Conservation (phyloP, 176 grass and related monocot genomes). For the Carex littledalei region DNA sequence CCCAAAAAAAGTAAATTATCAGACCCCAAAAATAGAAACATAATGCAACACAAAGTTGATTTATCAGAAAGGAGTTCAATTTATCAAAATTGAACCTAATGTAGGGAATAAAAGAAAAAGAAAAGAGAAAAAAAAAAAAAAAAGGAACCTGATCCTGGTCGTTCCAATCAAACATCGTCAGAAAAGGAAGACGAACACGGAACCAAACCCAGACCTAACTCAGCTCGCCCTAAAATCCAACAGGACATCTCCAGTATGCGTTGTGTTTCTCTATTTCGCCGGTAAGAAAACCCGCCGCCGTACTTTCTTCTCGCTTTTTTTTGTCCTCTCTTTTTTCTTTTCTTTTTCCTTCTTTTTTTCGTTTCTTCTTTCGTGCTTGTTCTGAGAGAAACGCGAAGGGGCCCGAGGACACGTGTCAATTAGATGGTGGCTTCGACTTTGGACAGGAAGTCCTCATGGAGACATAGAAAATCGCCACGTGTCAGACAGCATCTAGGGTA, state of each 20-base stretch:
- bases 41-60: neutral
- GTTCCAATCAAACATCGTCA: constrained; percentile 44
- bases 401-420: constrained; percentile 20
- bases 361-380: neutral
- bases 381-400: neutral
- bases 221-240: neutral
- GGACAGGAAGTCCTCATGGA: neutral
- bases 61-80: neutral
- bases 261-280: neutral
- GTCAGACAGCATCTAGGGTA: constrained; percentile 11
- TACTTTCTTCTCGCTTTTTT: neutral
- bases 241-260: constrained; percentile 5
- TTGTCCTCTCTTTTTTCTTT: neutral
- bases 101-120: neutral
- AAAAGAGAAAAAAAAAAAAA: neutral
- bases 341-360: neutral
- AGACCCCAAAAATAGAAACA: neutral
- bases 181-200: neutral
- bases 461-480: constrained; percentile 11
- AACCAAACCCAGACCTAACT: neutral
- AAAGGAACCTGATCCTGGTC: constrained; percentile 28
- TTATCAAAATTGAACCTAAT: neutral
- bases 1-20: neutral
- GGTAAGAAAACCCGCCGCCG: neutral
- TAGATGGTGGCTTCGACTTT: neutral